phyloP scores from a whole-genome alignment of 2,329 filamentous ascomycete genomes.

The Cercospora canescens region DNA sequence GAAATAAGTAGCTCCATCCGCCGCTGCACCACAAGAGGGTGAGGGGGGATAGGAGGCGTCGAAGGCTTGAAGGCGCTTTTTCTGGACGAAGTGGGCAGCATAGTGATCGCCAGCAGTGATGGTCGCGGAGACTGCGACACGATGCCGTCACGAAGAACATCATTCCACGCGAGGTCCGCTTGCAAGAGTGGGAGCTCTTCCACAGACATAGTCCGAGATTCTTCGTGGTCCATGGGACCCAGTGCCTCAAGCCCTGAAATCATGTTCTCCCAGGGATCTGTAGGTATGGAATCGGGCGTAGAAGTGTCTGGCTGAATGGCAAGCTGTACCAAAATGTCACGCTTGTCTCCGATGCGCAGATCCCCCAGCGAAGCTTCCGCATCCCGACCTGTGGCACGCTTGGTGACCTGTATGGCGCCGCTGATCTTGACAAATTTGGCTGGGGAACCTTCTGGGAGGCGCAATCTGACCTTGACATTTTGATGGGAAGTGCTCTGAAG shows the following conservation, averaged over 20 bases:
- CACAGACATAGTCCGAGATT: constrained; percentile 78
- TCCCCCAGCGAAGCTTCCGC: constrained; percentile 92
- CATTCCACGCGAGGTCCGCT: constrained; percentile 89
- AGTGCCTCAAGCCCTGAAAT: constrained; percentile 93
- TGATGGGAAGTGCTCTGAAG: constrained; percentile 96
- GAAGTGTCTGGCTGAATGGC: constrained; percentile 86
- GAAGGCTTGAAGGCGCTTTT: constrained; percentile 41
- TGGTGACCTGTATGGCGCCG: constrained; percentile 92
- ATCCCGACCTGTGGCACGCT: constrained; percentile 89
- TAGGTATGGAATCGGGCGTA: constrained; percentile 78
- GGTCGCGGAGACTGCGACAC: constrained; percentile 84
- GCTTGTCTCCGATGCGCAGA: constrained; percentile 91
- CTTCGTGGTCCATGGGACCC: constrained; percentile 81
- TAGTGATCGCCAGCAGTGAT: constrained; percentile 90
- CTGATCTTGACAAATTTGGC: constrained; percentile 99
- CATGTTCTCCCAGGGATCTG: constrained; percentile 96
- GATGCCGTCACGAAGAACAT: constrained; percentile 86
- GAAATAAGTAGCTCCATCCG: constrained; percentile 97
- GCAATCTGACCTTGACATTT: constrained; percentile 93
- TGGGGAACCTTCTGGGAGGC: constrained; percentile 90
- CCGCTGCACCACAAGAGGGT: constrained; percentile 90
- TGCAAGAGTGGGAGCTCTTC: constrained; percentile 95
- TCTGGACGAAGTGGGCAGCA: constrained; percentile 66
- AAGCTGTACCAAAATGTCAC: constrained; percentile 89
- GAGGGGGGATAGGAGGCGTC: constrained; percentile 86